Base-by-base conservation (phyloP, 371 early-diverging fungal species). In the Sporodiniella umbellata region DNA sequence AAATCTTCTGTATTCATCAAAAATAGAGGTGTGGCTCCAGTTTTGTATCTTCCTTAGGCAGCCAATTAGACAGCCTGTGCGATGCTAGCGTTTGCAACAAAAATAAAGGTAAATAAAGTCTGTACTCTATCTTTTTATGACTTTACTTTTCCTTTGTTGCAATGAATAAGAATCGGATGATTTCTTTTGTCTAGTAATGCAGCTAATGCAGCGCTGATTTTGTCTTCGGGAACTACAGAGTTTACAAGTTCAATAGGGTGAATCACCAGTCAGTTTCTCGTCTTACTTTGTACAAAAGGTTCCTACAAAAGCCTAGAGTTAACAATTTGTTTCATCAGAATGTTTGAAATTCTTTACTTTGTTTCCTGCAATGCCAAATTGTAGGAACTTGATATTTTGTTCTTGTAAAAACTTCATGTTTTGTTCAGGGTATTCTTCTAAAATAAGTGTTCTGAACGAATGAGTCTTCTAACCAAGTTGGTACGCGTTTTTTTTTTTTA, bases 291-390 rank as follows among this genome's bases (percentile, higher is more conserved):
- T n/a, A 95, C 94, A 80, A 97, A 96, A 2, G 95, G 96, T 74
- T 96, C 96, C 89, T 91, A 53, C 19, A 25, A 28, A 7, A 28
- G n/a, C n/a, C n/a, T n/a, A n/a, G n/a, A n/a, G n/a, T n/a, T n/a
- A n/a, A n/a, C n/a, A n/a, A n/a, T n/a, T n/a, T n/a, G n/a, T n/a
- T n/a, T n/a, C n/a, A n/a, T n/a, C n/a, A n/a, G n/a, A n/a, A n/a
- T n/a, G n/a, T n/a, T n/a, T n/a, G n/a, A n/a, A 8, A 7, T 24
- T 1, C 2, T n/a, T 47, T 68, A 89, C 89, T 81, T 95, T 96
- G 68, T 95, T 95, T 5, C 98, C 98, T 10, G 98, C 89, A 30
- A 97, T 94, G 17, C 95, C 95, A 70, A 97, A 97, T 59, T 95
- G 96, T 55, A 90, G 84, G 31, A 96, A 79, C 8, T 65, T 75